Percentiles rank a stretch among this genome's conserved stretches.
Evolutionary conservation across 2,329 filamentous ascomycete genomes (phyloP).

Genomic region (Aspergillus latus): DNA sequence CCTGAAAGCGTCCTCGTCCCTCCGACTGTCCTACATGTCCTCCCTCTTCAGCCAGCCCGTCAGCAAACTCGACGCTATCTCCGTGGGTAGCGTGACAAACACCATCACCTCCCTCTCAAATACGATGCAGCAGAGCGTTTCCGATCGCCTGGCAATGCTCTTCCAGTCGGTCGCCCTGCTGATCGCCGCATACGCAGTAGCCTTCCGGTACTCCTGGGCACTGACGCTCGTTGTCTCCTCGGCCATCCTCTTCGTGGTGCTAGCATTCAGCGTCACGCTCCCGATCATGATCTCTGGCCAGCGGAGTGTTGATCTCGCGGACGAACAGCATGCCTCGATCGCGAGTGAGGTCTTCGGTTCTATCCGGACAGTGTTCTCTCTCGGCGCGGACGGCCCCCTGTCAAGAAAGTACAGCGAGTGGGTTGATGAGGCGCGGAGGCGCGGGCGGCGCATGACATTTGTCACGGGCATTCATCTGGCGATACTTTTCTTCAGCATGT

Average conservation of each 20-base stretch:
- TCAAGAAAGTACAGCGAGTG: slow-evolving; percentile 26
- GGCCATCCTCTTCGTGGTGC: slow-evolving; percentile 41
- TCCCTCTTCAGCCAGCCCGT: slow-evolving; percentile 52
- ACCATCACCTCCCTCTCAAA: slow-evolving; percentile 55
- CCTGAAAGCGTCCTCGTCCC: slow-evolving; percentile 50
- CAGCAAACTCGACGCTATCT: slow-evolving; percentile 50
- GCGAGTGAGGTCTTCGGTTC: no score
- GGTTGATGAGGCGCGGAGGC: slow-evolving; percentile 37
- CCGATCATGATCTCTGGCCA: slow-evolving; percentile 23
- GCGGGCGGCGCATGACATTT: slow-evolving; percentile 27
- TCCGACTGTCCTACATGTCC: slow-evolving; percentile 52
- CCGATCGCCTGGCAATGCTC: slow-evolving; percentile 50
- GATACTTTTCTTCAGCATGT: slow-evolving; percentile 38
- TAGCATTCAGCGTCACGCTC: slow-evolving; percentile 18
- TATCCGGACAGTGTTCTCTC: no score
- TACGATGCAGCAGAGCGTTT: slow-evolving; percentile 56
- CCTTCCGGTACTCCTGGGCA: slow-evolving; percentile 54
- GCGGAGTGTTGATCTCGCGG: slow-evolving; percentile 24
- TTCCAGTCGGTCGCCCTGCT: slow-evolving; percentile 45
- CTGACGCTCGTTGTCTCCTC: slow-evolving; percentile 52
- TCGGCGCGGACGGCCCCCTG: no score
- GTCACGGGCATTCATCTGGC: slow-evolving; percentile 33
- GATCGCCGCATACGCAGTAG: slow-evolving; percentile 49
- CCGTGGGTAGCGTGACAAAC: slow-evolving; percentile 51
- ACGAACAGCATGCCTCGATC: no score